phyloP scores from a whole-genome alignment of 78 protist species.

The Diacronema lutheri region DNA sequence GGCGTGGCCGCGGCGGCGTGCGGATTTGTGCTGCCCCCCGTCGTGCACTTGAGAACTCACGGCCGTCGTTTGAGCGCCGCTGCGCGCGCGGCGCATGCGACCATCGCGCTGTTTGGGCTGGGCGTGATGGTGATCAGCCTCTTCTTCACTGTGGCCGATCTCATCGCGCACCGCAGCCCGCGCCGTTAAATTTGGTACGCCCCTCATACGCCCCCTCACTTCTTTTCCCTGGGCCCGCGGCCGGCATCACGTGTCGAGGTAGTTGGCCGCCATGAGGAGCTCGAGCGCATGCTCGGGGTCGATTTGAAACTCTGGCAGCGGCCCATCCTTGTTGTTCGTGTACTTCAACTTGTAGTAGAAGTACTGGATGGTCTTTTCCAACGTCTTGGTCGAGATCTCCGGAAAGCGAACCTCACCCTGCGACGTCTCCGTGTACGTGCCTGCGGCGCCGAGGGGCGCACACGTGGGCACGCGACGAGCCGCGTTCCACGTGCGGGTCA shows the following conservation, averaged over 20 bases:
- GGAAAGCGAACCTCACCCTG: background rate
- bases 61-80: no score
- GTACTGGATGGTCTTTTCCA: constrained; percentile 44
- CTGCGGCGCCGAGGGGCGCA: background rate
- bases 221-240: no score
- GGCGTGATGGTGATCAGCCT: no score
- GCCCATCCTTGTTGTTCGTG: constrained; percentile 57
- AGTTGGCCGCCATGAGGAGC: constrained; percentile 77
- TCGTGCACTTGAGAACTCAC: no score
- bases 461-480: background rate
- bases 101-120: no score
- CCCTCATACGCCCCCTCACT: no score
- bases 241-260: constrained; percentile 76
- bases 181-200: no score
- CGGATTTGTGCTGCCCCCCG: no score
- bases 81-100: no score
- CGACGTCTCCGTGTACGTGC: background rate
- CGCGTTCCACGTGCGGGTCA: background rate
- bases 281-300: constrained; percentile 74
- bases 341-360: constrained; percentile 72
- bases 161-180: no score
- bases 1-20: no score
- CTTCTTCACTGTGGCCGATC: no score
- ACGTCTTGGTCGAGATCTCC: background rate
- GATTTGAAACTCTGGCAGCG: constrained; percentile 75